Base-by-base conservation (phyloP, 768 basidiomycete genomes). In the Termitomyces sp. region DNA sequence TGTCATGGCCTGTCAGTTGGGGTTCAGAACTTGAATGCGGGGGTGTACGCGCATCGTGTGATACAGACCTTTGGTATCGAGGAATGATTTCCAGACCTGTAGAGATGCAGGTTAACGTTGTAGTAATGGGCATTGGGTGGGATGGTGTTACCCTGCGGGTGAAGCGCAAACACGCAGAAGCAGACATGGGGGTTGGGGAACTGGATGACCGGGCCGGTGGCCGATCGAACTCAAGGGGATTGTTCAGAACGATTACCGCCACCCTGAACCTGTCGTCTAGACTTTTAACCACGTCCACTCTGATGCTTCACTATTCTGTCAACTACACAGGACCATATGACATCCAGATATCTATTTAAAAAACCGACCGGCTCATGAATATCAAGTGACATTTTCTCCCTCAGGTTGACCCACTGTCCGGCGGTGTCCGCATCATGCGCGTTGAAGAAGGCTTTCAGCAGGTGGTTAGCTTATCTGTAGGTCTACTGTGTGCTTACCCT, bases 1-100 rank as follows among this genome's bases (percentile, higher is more conserved):
- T 80, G 68, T 93, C 92, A 69, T 94, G 92, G 6, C 92, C 91
- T 92, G 70, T 45, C 56, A 60, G 57, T 42, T 28, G 44, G 69
- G 5, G 65, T 13, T 22, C n/a, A 52, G 57, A 50, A 46, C 9
- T n/a, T n/a, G n/a, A n/a, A 50, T 28, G 22, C 24, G 35, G 22
- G 40, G 24, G 54, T 12, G n/a, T 8, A 3, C 22, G 22, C 15
- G 33, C 6, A 55, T 18, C 28, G 36, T 24, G 49, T 45, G 32
- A 46, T 16, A 39, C 75, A 13, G 36, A 88, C 91, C 91, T 80
- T 86, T 81, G 65, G 86, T 90, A 49, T 87, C 84, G 3, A 92
- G 64, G 69, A 94, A 93, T 6, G 89, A 91, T 68, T 85, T 82
- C 92, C 91, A 93, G 57, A 93, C 91, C 91, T 90, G 32, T 3